phyloP scores from a whole-genome alignment of 2,329 filamentous ascomycete species.

The Cephalotrichum gorgonifer region DNA sequence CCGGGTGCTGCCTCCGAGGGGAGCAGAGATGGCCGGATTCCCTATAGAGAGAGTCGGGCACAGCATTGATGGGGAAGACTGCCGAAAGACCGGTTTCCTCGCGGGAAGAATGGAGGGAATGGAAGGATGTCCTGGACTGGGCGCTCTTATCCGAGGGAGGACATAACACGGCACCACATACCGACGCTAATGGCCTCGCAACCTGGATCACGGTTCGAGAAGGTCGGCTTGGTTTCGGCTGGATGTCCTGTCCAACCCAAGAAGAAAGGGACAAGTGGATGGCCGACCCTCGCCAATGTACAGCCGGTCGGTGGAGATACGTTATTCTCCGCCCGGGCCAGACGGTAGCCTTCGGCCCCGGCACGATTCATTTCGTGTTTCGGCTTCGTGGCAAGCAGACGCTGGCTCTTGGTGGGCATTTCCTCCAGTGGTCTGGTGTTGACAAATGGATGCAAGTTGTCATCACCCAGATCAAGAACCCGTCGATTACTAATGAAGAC shows the following conservation, averaged over 20 bases:
- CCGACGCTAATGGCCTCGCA: slow-evolving; percentile 20
- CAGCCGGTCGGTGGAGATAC: slow-evolving; percentile 17
- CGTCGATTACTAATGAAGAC: slow-evolving; percentile 4
- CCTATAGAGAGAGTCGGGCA: no score
- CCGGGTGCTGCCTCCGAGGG: no score
- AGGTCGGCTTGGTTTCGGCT: slow-evolving; percentile 14
- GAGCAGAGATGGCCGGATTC: no score
- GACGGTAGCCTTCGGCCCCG: slow-evolving; percentile 21
- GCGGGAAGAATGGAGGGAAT: slow-evolving; percentile 19
- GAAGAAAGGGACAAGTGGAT: slow-evolving; percentile 8
- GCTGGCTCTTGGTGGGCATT: slow-evolving; percentile 20
- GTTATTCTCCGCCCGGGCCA: slow-evolving; percentile 21
- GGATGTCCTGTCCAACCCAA: slow-evolving; percentile 18
- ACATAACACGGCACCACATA: slow-evolving; percentile 21
- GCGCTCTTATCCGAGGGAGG: slow-evolving; percentile 21
- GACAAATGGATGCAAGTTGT: slow-evolving; percentile 17
- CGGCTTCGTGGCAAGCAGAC: slow-evolving; percentile 15
- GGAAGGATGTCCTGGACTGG: slow-evolving; percentile 21
- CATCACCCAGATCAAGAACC: not conserved
- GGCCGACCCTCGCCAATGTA: not conserved
- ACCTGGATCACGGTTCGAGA: slow-evolving; percentile 22
- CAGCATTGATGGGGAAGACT: not conserved
- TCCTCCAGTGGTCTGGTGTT: slow-evolving; percentile 21
- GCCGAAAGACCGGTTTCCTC: slow-evolving; percentile 10
- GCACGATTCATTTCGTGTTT: slow-evolving; percentile 24